Evolutionary conservation across 169 alveolate genomes (phyloP).

Genomic region (Cryptosporidium xiaoi): DNA sequence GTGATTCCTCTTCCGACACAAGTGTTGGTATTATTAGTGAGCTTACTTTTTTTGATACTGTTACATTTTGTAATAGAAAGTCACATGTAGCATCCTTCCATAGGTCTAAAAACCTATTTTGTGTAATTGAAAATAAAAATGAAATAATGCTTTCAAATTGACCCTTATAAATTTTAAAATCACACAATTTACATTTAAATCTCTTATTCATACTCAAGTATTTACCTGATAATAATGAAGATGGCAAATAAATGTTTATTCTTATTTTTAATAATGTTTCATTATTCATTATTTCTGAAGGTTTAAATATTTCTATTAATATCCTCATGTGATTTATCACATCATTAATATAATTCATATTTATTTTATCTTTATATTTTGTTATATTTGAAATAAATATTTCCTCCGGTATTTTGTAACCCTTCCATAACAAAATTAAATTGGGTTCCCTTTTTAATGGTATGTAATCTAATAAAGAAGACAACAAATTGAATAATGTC

Average conservation of each 20-base stretch:
- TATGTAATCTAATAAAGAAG: conserved; percentile 53
- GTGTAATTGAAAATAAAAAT: conserved; percentile 45
- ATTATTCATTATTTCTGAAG: neutral
- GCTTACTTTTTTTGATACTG: conserved; percentile 17
- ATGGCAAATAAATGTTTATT: conserved; percentile 38
- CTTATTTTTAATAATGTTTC: conserved; percentile 5
- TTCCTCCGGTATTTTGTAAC: conserved; percentile 4
- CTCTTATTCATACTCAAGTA: neutral
- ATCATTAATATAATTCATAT: neutral
- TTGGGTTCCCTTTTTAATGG: conserved; percentile 56
- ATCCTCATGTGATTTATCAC: conserved; percentile 31
- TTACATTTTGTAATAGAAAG: conserved; percentile 36
- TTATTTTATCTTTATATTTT: neutral
- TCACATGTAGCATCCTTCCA: conserved; percentile 69
- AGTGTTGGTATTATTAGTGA: conserved; percentile 40
- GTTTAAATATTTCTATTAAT: conserved; percentile 7
- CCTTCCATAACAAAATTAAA: conserved; percentile 31
- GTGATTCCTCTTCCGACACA: conserved; percentile 13
- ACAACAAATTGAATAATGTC: conserved; percentile 29
- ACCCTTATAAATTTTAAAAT: neutral
- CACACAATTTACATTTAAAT: conserved; percentile 21
- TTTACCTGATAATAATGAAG: conserved; percentile 14
- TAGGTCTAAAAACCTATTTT: conserved; percentile 17
- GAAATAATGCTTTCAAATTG: conserved; percentile 13
- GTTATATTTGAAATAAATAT: neutral